Base-by-base conservation (phyloP, 352 stramenopile genomes). In the Salisapilia sapeloensis region DNA sequence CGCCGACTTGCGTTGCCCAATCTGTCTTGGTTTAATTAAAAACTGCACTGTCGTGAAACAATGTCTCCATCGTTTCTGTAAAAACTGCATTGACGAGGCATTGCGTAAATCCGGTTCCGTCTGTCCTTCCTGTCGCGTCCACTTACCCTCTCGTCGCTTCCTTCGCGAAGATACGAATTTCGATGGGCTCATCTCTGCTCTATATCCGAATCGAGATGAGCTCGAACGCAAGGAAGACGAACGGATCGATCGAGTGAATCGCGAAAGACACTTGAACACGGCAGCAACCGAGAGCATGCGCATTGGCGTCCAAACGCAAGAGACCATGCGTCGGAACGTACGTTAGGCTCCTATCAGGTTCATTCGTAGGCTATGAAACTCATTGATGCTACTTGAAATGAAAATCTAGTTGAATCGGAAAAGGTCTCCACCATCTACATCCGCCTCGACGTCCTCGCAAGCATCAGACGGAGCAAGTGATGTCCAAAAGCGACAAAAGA, bases 41-140 rank as follows among this genome's bases (percentile, higher is more conserved):
- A 60, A 79, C 32, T 85, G 79, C n/a, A 65, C 66, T 30, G 79
- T 91, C 12, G 80, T 95, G 9, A 93, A 91, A 59, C 71, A 92
- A 44, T 95, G 82, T 47, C 55, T 95, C 29, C 82, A 95, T 46
- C 69, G 82, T 24, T 95, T 95, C 46, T 95, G 82, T 35, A 53
- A 70, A 38, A 63, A 90, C 19, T 95, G 82, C 53, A 93, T 95
- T 41, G 60, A 90, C 33, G 81, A 76, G 18, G 83, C 75, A 46
- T 56, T 95, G 27, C 69, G 76, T 11, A 49, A 79, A 1, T 76
- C 59, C 45, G 90, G 82, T 42, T 81, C 80, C 25, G 77, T 93
- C 47, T 95, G 82, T 31, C 82, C 82, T 0, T 79, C 60, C 12
- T 95, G 83, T 33, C 77, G 83, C 32, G 85, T 92, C 24, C 75